phyloP scores from a whole-genome alignment of 1,139 yeast species.

The Candida frijolesensis region DNA sequence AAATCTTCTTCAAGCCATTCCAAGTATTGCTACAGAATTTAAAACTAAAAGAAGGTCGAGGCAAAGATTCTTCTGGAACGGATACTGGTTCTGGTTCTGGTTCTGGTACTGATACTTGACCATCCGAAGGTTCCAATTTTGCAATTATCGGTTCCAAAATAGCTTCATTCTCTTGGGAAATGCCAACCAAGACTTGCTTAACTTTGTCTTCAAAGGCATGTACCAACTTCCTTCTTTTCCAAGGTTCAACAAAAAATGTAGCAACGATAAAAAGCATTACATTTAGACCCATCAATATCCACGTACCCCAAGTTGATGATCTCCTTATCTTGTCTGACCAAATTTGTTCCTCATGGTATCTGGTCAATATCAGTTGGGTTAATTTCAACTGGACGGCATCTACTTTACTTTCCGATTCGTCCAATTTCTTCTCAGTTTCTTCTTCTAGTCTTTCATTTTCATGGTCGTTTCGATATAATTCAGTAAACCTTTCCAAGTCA shows the following conservation, averaged over 20 bases:
- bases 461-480: slow-evolving; percentile 79
- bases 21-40: slow-evolving; percentile 17
- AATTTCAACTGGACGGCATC: slow-evolving; percentile 72
- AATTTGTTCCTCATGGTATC: slow-evolving; percentile 96
- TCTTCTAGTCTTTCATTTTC: slow-evolving; percentile 65
- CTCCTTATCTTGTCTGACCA: slow-evolving; percentile 97
- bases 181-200: slow-evolving; percentile 49
- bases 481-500: slow-evolving; percentile 85
- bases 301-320: slow-evolving; percentile 97
- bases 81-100: background rate
- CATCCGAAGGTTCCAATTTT: slow-evolving; percentile 12
- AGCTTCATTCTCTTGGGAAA: slow-evolving; percentile 17
- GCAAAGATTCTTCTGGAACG: background rate
- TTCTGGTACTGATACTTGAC: slow-evolving; percentile 3
- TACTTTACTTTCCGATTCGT: slow-evolving; percentile 60
- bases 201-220: slow-evolving; percentile 84
- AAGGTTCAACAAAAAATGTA: slow-evolving; percentile 89
- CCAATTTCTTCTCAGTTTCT: slow-evolving; percentile 51
- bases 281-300: slow-evolving; percentile 87
- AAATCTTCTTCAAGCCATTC: slow-evolving; percentile 19
- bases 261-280: slow-evolving; percentile 75
- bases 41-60: slow-evolving; percentile 2
- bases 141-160: slow-evolving; percentile 17
- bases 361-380: slow-evolving; percentile 75
- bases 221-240: slow-evolving; percentile 83